phyloP scores from a whole-genome alignment of 176 grass and related monocot species.

The Triticum dicoccoides region DNA sequence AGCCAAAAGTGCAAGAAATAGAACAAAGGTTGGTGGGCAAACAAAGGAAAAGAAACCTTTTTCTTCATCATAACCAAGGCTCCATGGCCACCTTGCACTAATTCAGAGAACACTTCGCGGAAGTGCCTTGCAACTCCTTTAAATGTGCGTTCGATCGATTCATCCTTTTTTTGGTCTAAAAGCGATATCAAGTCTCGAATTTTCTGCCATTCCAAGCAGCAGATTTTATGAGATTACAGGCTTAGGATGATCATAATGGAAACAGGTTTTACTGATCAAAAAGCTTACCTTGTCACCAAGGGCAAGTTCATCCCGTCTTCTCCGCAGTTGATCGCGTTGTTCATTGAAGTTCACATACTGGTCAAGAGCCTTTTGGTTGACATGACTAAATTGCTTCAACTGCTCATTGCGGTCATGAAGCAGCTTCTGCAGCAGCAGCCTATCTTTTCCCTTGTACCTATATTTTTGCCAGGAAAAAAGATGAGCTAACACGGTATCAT shows the following conservation, averaged over 20 bases:
- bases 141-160: constrained; percentile 88
- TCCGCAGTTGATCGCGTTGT: constrained; percentile 76
- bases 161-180: constrained; percentile 91
- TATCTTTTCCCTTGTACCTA: constrained; percentile 87
- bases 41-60: constrained; percentile 51
- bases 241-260: neutral
- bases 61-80: constrained; percentile 97
- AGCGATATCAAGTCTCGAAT: constrained; percentile 79
- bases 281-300: constrained; percentile 63
- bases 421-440: constrained; percentile 75
- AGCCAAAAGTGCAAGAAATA: too few relatives aligned
- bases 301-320: constrained; percentile 81
- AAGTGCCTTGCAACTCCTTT: constrained; percentile 96
- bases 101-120: constrained; percentile 80
- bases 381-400: constrained; percentile 89
- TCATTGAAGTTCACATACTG: constrained; percentile 94
- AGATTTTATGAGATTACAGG: constrained; percentile 19
- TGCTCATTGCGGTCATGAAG: constrained; percentile 80
- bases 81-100: constrained; percentile 92
- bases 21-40: neutral
- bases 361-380: constrained; percentile 95
- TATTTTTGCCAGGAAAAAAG: constrained; percentile 2
- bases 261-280: neutral
- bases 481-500: neutral
- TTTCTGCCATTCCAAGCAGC: constrained; percentile 57